Percentiles rank a stretch among this genome's conserved stretches.
Evolutionary conservation across 75 land plant species (phyloP).

Genomic region (Pinus tabuliformis): DNA sequence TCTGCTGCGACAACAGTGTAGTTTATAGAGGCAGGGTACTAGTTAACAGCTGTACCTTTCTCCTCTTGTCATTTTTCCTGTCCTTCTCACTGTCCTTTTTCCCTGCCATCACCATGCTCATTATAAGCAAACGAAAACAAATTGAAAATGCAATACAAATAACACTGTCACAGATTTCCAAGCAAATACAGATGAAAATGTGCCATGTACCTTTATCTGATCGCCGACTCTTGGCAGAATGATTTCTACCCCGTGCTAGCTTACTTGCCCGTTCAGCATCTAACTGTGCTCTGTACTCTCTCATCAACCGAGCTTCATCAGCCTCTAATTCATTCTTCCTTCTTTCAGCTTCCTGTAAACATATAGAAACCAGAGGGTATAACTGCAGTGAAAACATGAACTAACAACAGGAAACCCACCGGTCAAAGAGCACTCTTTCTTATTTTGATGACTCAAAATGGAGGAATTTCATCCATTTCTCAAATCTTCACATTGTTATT

Average conservation of each 20-base stretch:
- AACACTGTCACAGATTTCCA: not conserved
- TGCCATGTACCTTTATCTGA: constrained; percentile 46
- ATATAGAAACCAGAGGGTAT: not conserved
- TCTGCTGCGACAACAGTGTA: no score
- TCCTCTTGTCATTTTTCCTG: constrained; percentile 47
- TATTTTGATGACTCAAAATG: not conserved
- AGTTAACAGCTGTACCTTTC: constrained; percentile 37
- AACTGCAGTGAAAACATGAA: not conserved
- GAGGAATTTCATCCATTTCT: no score
- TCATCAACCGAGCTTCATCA: constrained; percentile 84
- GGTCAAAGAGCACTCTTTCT: not conserved
- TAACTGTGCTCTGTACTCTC: constrained; percentile 93
- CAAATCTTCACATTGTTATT: not conserved
- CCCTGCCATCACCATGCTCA: constrained; percentile 27
- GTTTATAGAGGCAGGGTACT: no score
- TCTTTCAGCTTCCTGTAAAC: constrained; percentile 75
- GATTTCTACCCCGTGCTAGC: constrained; percentile 84
- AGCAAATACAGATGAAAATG: not conserved
- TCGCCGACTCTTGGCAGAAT: constrained; percentile 38
- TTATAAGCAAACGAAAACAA: constrained; percentile 4
- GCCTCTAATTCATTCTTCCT: constrained; percentile 86
- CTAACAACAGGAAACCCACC: not conserved
- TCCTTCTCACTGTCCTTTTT: constrained; percentile 51
- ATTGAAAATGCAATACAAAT: not conserved
- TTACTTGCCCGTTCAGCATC: constrained; percentile 96